These are phyloP conservation scores for Macrocystidia cucumis DNA, from an alignment of 1,284 basidiomycete species.

Conservation along the genomic window DNA sequence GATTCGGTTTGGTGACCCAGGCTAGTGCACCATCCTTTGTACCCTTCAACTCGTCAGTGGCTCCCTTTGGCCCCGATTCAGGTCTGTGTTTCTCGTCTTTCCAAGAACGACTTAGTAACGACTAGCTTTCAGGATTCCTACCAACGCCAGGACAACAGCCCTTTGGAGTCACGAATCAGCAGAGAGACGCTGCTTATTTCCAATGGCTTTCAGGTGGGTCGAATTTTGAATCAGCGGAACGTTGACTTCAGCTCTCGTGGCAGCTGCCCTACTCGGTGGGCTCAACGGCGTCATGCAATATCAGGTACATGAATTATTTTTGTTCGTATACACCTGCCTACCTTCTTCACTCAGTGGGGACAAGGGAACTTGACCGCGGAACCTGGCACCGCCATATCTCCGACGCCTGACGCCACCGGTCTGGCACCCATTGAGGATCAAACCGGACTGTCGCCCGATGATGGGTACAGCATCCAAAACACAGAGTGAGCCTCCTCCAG, in stretches of 20 bases:
- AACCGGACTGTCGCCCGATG: conserved; percentile 49
- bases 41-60: conserved; percentile 47
- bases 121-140: conserved; percentile 9
- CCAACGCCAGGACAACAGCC: conserved; percentile 16
- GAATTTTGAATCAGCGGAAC: not conserved
- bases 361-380: conserved; percentile 36
- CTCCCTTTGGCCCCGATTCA: conserved; percentile 31
- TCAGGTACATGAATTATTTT: conserved; percentile 30
- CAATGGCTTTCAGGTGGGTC: conserved; percentile 40
- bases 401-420: conserved; percentile 22
- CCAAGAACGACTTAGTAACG: not conserved
- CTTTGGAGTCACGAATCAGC: conserved; percentile 39
- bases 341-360: conserved; percentile 37
- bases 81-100: conserved; percentile 15
- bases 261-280: conserved; percentile 36
- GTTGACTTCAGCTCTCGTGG: no score
- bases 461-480: conserved; percentile 45
- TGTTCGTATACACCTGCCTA: conserved; percentile 2
- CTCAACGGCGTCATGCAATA: conserved; percentile 49
- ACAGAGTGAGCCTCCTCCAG: conserved; percentile 31
- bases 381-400: conserved; percentile 33
- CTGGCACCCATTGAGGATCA: conserved; percentile 21
- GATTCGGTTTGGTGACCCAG: conserved; percentile 58
- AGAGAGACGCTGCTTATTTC: conserved; percentile 43
- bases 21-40: conserved; percentile 42